Evolutionary conservation across 768 basidiomycete species (phyloP), one percentile per base, ranked within the genome.

Genomic region (Lactifluus volemus): DNA sequence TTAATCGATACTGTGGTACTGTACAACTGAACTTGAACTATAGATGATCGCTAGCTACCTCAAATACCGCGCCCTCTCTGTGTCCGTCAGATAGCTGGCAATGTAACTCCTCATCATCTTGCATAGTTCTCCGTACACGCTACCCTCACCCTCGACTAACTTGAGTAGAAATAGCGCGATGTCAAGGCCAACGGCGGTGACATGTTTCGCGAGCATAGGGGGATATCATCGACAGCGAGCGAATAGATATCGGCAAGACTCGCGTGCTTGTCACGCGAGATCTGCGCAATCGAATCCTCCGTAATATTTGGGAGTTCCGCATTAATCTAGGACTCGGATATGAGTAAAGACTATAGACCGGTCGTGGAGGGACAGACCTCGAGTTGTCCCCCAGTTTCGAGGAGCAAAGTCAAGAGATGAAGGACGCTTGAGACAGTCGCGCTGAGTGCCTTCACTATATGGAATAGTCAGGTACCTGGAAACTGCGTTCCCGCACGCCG

Each of bases 401-500:
- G 25, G 3, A 55, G 49, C 19, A 57, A 9, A 4, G 54, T 48
- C 61, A 63, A 52, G 32, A 65, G 49, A 17, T 56, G 61, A 32
- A 58, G 44, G 19, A 63, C 52, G 5, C 47, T 63, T 1, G 47
- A 30, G 8, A 63, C 48, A 7, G 41, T 58, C 10, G 36, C 39
- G 7, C 52, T 63, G 7, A 65, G 52, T n/a, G 52, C 56, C 25
- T 65, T 65, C 42, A 65, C 63, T 65, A n/a, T 19, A 21, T 30
- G 36, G 30, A 19, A 47, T 36, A 19, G 21, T 42, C 30, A 52
- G 45, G 32, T 41, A 10, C 44, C 48, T 9, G 11, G 30, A 11
- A 11, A 38, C 38, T 32, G 17, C n/a, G n/a, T n/a, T n/a, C n/a
- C n/a, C n/a, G n/a, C n/a, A 15, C 41, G 17, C 44, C 10, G 10